Base-by-base conservation (phyloP, 129 eudicot genomes). In the Lactuca sativa region DNA sequence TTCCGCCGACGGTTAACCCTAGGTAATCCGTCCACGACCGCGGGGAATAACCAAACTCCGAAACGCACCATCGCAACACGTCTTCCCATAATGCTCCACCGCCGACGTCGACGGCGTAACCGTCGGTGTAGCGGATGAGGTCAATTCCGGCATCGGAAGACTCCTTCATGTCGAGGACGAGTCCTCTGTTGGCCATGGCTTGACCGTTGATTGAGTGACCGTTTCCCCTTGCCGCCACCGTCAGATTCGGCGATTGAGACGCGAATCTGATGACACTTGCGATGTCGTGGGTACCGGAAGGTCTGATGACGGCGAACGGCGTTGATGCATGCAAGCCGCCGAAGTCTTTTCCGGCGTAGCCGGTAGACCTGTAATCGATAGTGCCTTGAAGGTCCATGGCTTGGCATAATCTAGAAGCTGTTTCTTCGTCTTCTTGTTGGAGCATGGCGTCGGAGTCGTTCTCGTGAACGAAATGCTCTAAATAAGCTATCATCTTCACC, bases 121-220 rank as follows among this genome's bases (percentile, higher is more conserved):
- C 71, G 71, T 34, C 66, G 30, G 33, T 49, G 6, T 11, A 9
- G 0, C 37, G 34, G 32, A 54, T 70, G 37, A 72, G 76, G 56
- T 74, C 78, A 63, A 77, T 71, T 11, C 15, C 33, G 18, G 44
- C 32, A 8, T 68, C 74, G 25, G 73, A 40, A 0, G 92, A 13
- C 41, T 59, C 47, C 31, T 71, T 81, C 98, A 92, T 92, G 72
- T 92, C 96, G 69, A 92, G 17, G 52, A 92, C 88, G 49, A 88
- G 67, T 3, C 98, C 98, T 13, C 81, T 70, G 78, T 82, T 81
- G 51, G 96, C 82, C 89, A 82, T 88, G 51, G 96, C 87, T 71
- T 92, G 98, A 16, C 98, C 98, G 96, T 89, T 92, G 56, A 86
- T 79, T 8, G 98, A 92, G 77, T 92, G 98, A 6, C 98, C 98